A percentile compares a stretch with the other conserved stretches of the same genome.
Evolutionary conservation across 495 filamentous ascomycete genomes (phyloP).

Genomic region (Podospora pseudocomata): DNA sequence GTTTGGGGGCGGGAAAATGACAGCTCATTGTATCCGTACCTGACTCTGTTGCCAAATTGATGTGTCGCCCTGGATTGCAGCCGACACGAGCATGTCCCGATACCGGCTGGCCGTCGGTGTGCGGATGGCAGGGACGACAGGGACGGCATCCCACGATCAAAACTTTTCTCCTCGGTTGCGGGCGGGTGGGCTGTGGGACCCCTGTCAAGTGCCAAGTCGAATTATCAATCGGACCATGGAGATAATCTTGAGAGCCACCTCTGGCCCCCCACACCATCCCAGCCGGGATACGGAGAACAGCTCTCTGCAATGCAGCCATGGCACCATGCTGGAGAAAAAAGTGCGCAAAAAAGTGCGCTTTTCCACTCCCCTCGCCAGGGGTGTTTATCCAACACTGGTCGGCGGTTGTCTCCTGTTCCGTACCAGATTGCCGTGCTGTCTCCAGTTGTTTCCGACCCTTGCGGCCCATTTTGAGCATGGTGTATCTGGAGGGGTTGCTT

Average conservation of each 20-base stretch:
- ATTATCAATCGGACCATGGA: slow-evolving; percentile 3
- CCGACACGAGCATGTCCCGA: background rate
- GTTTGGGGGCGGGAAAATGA: background rate
- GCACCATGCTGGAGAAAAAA: background rate
- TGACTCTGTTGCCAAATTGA: no score
- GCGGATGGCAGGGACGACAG: background rate
- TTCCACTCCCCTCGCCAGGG: background rate
- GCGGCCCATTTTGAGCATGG: background rate
- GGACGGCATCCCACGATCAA: background rate
- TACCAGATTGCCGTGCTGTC: background rate
- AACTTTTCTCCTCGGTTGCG: background rate
- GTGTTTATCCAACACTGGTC: background rate
- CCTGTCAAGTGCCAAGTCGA: background rate
- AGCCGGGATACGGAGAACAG: background rate
- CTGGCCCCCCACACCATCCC: background rate
- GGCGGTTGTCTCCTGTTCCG: background rate
- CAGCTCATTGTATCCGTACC: background rate
- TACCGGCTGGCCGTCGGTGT: background rate
- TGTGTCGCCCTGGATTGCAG: background rate
- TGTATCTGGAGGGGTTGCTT: background rate
- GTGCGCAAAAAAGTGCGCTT: background rate
- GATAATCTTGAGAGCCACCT: background rate
- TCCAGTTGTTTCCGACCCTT: background rate
- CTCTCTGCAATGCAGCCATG: background rate
- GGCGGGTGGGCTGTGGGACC: background rate